Base-by-base conservation (phyloP, 257 asterid genomes). In the Ligustrum vulgare region DNA sequence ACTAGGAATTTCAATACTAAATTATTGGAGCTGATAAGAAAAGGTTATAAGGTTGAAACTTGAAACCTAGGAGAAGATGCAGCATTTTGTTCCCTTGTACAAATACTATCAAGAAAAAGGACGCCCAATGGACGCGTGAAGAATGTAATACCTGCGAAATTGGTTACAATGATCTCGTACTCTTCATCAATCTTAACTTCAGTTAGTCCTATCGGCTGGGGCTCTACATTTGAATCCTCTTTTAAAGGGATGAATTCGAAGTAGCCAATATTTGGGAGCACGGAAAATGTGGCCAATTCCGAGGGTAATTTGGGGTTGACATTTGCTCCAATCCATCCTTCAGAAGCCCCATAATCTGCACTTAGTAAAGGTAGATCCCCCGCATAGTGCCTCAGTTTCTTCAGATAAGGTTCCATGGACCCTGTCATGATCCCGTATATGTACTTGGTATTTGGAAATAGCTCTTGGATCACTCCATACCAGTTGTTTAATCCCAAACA, bases 361-460 rank as follows among this genome's bases (percentile, higher is more conserved):
- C 98, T 93, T 31, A 89, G 71, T 51, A 95, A 56, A 43, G 97
- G 98, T 15, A 93, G 64, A 62, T 80, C 92, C 43, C 94, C 94
- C 13, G 94, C 98, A 71, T 91, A 95, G 35, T 93, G 98, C 84
- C 97, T 89, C 86, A 95, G 36, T 69, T 91, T 93, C 28, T 79
- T 89, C 82, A 93, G 35, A 75, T 95, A 95, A 3, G 96, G 99
- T 66, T 91, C 99, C 99, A 95, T 95, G 6, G 98, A 91, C 4
- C 99, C 99, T 0, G 99, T 95, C 97, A 93, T 95, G 72, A 95
- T 91, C 45, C 98, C 98, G 2, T 92, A 91, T 8, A 95, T 80
- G 72, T 93, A 95, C 81, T 85, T 87, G 12, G 87, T 82, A 45
- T 87, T 89, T 3, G 99, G 99, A 79, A 95, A 91, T 13, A 91